phyloP scores from a whole-genome alignment of 2,329 filamentous ascomycete genomes.

The Penicillium olsonii region DNA sequence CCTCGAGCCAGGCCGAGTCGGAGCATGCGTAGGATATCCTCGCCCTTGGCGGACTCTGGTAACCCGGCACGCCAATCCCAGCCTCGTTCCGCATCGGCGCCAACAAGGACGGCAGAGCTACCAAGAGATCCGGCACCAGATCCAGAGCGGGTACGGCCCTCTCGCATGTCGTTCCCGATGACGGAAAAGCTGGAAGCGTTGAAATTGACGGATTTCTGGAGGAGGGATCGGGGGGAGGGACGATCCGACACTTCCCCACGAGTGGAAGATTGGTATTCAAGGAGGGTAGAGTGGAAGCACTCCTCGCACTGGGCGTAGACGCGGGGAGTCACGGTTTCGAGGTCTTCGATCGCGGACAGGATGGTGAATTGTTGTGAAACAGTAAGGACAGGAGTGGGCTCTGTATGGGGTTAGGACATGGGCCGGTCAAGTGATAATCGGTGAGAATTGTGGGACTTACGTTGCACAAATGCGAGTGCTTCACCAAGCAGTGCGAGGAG shows the following conservation, averaged over 20 bases:
- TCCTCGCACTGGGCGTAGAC: constrained; percentile 75
- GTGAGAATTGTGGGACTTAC: constrained; percentile 34
- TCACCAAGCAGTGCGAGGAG: constrained; percentile 82
- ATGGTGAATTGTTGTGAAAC: constrained; percentile 73
- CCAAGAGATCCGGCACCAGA: constrained; percentile 51
- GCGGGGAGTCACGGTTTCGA: constrained; percentile 71
- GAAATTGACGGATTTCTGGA: constrained; percentile 60
- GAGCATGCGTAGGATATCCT: constrained; percentile 71
- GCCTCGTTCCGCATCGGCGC: constrained; percentile 52
- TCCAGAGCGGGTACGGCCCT: constrained; percentile 40
- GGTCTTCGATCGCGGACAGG: constrained; percentile 76
- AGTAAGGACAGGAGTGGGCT: constrained; percentile 62
- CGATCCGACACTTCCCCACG: constrained; percentile 22
- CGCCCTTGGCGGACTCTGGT: constrained; percentile 59
- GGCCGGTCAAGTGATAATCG: background rate
- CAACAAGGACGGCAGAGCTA: constrained; percentile 53
- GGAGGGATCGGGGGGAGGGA: constrained; percentile 64
- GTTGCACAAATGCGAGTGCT: constrained; percentile 72
- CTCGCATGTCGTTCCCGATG: constrained; percentile 72
- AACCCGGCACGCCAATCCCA: constrained; percentile 73
- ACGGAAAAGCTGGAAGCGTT: constrained; percentile 56
- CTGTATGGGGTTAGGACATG: constrained; percentile 29
- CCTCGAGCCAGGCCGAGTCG: constrained; percentile 74
- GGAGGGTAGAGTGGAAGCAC: constrained; percentile 73
- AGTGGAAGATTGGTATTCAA: constrained; percentile 65